Evolutionary conservation across 2,329 filamentous ascomycete genomes (phyloP), one percentile per base, ranked within the genome.

Genomic region (Aspergillaceae sp.): DNA sequence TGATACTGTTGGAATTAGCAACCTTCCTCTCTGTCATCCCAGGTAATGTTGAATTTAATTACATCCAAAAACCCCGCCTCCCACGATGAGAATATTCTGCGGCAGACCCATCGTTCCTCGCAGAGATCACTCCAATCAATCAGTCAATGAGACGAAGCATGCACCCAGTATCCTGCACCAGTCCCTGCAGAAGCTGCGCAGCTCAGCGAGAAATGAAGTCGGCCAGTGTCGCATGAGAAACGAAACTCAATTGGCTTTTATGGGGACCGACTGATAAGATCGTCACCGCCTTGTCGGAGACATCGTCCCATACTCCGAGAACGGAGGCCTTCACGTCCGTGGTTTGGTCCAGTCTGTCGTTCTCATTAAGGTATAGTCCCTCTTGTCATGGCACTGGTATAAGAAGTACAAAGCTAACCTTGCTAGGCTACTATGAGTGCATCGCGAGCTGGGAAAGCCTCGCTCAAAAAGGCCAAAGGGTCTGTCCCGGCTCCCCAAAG

Each of bases 41-140:
- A 19, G 19, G 19, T 19, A 19, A 19, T 36, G n/a, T 36, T 36
- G 3, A n/a, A 19, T 36, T 19, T 5, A 10, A 36, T 62, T 54
- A 70, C 68, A 56, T 56, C 68, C 68, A 45, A 70, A 70, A 46
- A 70, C 67, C 33, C 68, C 68, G 49, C 66, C 67, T 44, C 68
- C 68, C 3, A 70, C 65, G 40, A 70, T 68, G 29, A 70, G 52
- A 43, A 70, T 67, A 7, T 60, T 65, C 4, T 59, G 42, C 6
- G 67, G 67, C 37, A 69, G 51, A 29, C 57, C 48, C 57, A 64
- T 65, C 37, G n/a, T 41, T 10, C 8, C 3, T 28, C n/a, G 26
- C 26, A 29, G 27, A 6, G 30, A 6, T 32, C 6, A 32, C 5
- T 19, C 19, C 19, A 19, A 19, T 19, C 19, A 19, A 19, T 19